Evolutionary conservation across 2,329 filamentous ascomycete species (phyloP).

Genomic region (Aplosporella prunicola): DNA sequence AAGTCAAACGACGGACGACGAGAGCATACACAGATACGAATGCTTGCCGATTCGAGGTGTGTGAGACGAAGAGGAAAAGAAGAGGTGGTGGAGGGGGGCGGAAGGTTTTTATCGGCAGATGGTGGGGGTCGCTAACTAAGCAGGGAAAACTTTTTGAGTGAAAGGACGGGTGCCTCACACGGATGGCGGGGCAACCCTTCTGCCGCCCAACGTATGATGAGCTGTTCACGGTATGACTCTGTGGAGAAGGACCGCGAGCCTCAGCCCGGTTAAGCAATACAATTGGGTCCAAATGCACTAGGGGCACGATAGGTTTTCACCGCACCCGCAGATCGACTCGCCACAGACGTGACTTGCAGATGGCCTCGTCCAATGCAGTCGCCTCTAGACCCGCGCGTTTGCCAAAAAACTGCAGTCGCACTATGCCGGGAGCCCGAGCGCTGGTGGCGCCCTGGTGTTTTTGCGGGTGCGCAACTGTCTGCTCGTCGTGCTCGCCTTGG

Average conservation of each 20-base stretch:
- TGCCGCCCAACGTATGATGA: slow-evolving; percentile 10
- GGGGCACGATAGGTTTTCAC: slow-evolving; percentile 5
- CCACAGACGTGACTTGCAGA: slow-evolving; percentile 2
- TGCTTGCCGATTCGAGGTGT: slow-evolving; percentile 20
- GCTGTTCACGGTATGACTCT: slow-evolving; percentile 10
- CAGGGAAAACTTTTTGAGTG: slow-evolving; percentile 9
- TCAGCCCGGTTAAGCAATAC: neutral
- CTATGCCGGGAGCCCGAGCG: too few species aligned
- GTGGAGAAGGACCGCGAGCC: too few species aligned
- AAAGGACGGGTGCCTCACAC: neutral
- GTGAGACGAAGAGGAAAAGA: slow-evolving; percentile 12
- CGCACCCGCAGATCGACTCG: slow-evolving; percentile 9
- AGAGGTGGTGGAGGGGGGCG: slow-evolving; percentile 10
- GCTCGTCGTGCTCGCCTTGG: too few species aligned
- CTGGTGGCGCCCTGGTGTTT: too few species aligned
- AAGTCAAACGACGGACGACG: neutral
- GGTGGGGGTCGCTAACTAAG: slow-evolving; percentile 12
- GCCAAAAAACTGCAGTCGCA: too few species aligned
- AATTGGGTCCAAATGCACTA: slow-evolving; percentile 8
- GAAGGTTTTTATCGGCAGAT: slow-evolving; percentile 12
- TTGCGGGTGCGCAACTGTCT: too few species aligned
- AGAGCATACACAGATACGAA: slow-evolving; percentile 16
- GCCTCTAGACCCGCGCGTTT: too few species aligned
- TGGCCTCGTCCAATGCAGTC: too few species aligned
- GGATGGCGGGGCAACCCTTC: slow-evolving; percentile 8